A percentile compares a stretch with the other conserved stretches of the same genome.
phyloP scores from a whole-genome alignment of 768 basidiomycete species.

The Rubroboletus pulcherrimus region DNA sequence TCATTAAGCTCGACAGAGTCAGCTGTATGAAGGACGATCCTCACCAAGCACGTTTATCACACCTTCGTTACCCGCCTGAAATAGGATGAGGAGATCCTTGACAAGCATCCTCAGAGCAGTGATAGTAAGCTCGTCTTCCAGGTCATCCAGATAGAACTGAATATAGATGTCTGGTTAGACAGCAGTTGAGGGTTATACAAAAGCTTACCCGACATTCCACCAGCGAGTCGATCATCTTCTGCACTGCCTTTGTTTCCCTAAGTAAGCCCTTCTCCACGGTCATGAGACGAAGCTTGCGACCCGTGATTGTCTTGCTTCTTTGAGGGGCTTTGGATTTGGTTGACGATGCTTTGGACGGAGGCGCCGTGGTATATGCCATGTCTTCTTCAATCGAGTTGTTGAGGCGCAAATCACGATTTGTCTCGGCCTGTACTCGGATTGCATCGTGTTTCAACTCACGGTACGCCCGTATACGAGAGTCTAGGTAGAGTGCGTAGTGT shows the following conservation, averaged over 20 bases:
- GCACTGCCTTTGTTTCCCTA: conserved; percentile 87
- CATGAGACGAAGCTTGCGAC: conserved; percentile 83
- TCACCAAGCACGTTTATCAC: conserved; percentile 77
- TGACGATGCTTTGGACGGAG: conserved; percentile 29
- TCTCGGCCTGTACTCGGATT: conserved; percentile 89
- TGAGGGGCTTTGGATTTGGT: conserved; percentile 36
- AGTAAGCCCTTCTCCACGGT: conserved; percentile 95
- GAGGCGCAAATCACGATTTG: conserved; percentile 78
- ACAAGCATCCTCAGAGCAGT: conserved; percentile 90
- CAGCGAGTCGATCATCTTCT: conserved; percentile 83
- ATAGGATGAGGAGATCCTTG: conserved; percentile 92
- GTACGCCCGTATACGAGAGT: conserved; percentile 83
- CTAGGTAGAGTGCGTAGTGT: conserved; percentile 84
- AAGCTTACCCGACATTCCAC: conserved; percentile 80
- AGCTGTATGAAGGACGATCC: conserved; percentile 27
- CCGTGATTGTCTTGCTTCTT: conserved; percentile 74
- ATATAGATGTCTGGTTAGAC: not conserved
- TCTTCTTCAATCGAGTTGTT: conserved; percentile 64
- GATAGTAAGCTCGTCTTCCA: conserved; percentile 88
- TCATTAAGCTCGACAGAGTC: conserved; percentile 12
- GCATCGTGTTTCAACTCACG: conserved; percentile 92
- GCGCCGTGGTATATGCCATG: conserved; percentile 29
- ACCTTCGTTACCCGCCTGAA: conserved; percentile 96
- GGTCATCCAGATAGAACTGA: conserved; percentile 90
- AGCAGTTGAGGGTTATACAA: not conserved